Evolutionary conservation across 352 stramenopile species (phyloP).

Genomic region (Phytophthora fragariae): DNA sequence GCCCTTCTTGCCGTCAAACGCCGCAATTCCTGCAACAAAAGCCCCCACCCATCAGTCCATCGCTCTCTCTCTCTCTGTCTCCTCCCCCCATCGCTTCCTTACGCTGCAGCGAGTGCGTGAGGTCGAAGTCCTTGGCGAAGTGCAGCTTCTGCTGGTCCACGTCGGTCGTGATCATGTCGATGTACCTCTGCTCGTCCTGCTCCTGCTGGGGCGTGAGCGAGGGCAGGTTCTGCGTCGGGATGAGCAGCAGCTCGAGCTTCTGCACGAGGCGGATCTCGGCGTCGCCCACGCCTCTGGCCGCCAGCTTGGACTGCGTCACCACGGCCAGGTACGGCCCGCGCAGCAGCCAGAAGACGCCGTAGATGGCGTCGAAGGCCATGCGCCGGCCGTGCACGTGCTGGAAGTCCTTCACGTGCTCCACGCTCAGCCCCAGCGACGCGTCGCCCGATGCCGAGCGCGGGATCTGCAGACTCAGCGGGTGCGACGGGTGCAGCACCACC

Average conservation of each 20-base stretch:
- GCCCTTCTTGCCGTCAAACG: conserved; percentile 56
- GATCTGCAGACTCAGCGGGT: conserved; percentile 62
- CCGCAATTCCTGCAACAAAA: conserved; percentile 50
- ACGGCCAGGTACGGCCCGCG: conserved; percentile 75
- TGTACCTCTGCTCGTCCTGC: conserved; percentile 66
- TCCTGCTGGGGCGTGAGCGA: conserved; percentile 58
- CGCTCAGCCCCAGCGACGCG: conserved; percentile 52
- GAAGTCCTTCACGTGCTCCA: conserved; percentile 70
- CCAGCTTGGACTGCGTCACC: conserved; percentile 73
- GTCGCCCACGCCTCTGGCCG: conserved; percentile 56
- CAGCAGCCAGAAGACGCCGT: conserved; percentile 78
- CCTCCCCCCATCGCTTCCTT: conserved; percentile 14
- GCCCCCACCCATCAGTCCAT: no score
- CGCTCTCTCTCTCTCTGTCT: no score
- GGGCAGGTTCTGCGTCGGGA: conserved; percentile 68
- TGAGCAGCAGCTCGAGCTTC: conserved; percentile 70
- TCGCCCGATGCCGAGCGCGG: conserved; percentile 40
- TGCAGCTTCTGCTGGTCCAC: conserved; percentile 74
- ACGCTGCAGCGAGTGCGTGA: conserved; percentile 85
- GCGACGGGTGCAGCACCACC: conserved; percentile 58
- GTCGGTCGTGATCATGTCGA: conserved; percentile 66
- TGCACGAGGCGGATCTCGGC: conserved; percentile 65
- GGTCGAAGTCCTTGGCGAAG: conserved; percentile 79
- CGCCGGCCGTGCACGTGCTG: conserved; percentile 74
- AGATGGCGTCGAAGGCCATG: conserved; percentile 84